phyloP scores from a whole-genome alignment of 1,284 basidiomycete species.

The Naganishia sp. region DNA sequence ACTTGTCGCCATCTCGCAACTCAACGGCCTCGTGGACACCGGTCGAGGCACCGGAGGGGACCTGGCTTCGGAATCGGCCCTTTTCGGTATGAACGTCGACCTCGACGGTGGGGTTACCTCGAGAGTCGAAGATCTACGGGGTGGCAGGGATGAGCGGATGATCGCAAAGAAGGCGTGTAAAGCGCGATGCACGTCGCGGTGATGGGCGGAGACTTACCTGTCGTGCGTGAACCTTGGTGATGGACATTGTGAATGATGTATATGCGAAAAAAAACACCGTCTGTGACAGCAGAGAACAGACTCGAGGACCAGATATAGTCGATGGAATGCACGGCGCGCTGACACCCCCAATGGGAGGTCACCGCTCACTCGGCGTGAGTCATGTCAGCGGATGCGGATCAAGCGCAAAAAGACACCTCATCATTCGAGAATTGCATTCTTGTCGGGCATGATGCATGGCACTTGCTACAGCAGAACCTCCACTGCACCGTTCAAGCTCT shows the following conservation, averaged over 20 bases:
- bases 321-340: not conserved
- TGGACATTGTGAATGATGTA: slow-evolving; percentile 65
- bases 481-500: not conserved
- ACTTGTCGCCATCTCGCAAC: slow-evolving; percentile 95
- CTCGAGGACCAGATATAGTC: not conserved
- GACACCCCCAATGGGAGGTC: not conserved
- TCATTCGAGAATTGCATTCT: not conserved
- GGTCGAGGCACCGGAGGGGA: slow-evolving; percentile 97
- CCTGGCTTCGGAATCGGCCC: slow-evolving; percentile 89
- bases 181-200: not conserved
- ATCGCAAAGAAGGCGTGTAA: no score
- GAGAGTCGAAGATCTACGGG: slow-evolving; percentile 91
- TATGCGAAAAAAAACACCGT: not conserved
- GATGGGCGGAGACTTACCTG: slow-evolving; percentile 61
- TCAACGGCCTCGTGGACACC: slow-evolving; percentile 98
- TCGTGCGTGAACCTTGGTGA: slow-evolving; percentile 82
- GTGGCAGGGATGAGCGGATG: slow-evolving; percentile 5
- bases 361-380: slow-evolving; percentile 13
- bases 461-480: not conserved
- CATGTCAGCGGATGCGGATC: slow-evolving; percentile 5
- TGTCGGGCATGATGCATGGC: not conserved
- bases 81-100: slow-evolving; percentile 87
- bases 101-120: slow-evolving; percentile 71
- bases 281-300: not conserved
- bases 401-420: slow-evolving; percentile 3